Base-by-base conservation (phyloP, 2,329 filamentous ascomycete genomes). In the Hypomyces rosellus region DNA sequence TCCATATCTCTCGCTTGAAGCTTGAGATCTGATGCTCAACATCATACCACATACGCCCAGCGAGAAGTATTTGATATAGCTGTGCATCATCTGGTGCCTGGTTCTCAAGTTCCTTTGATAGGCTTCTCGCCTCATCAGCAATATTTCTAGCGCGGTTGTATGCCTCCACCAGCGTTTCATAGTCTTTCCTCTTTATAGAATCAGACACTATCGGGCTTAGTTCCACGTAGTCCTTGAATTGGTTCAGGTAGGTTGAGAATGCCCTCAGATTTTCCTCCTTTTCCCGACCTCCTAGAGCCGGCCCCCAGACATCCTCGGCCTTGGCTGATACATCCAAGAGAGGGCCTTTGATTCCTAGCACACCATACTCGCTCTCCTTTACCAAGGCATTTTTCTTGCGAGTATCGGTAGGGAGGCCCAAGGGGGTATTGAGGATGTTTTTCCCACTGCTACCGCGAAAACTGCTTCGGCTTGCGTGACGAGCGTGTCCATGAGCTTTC, bases 301-400 rank as follows among this genome's bases (percentile, higher is more conserved):
- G 93, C 0, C 93, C 93, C 91, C 95, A 99, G 8, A 99, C 88
- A 62, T 99, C 93, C 67, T 97, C 90, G 0, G 92, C 93, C 68
- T 96, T 96, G 54, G 90, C 87, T 1, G 89, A 89, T 11, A 95
- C 89, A 61, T 97, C 93, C 9, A 93, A 76, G 49, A 99, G 74
- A 15, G 93, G 92, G 1, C 77, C 80, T 64, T 95, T 95, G 68
- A 99, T 96, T 11, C 89, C 90, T 63, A 86, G 75, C 7, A 95
- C 84, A 46, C 90, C 90, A 62, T 91, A 95, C 61, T 95, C 90
- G 60, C 89, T 95, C 70, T 96, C 92, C 67, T 96, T 96, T 37
- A 86, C 79, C 43, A 97, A 74, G 0, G 93, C 90, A 65, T 95
- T 96, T 75, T 96, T 96, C 68, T 86, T 89, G 55, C 76, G 76